phyloP scores from a whole-genome alignment of 2,329 filamentous ascomycete genomes.

The Hortaea werneckii region DNA sequence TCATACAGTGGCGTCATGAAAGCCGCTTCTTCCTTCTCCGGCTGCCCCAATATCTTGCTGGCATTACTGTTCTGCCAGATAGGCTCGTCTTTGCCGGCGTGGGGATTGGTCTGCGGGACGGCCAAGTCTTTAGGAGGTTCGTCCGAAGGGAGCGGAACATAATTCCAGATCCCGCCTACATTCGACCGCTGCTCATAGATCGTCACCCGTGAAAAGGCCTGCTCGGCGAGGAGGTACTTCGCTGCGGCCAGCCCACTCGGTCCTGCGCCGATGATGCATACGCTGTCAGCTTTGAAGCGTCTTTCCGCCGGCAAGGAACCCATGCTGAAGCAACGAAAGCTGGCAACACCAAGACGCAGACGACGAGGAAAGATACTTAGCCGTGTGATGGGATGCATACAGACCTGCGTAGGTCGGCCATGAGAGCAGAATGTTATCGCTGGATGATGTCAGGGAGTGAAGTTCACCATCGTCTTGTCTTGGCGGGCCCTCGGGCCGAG shows the following conservation, averaged over 20 bases:
- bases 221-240: constrained; percentile 69
- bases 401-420: too few relatives aligned
- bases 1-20: constrained; percentile 83
- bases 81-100: constrained; percentile 53
- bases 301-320: constrained; percentile 26
- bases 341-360: too few relatives aligned
- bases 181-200: constrained; percentile 72
- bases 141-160: constrained; percentile 42
- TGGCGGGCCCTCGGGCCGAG: too few relatives aligned
- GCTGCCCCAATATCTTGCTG: constrained; percentile 3
- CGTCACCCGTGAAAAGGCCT: constrained; percentile 57
- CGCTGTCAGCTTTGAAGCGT: constrained; percentile 40
- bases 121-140: constrained; percentile 32
- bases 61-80: constrained; percentile 33
- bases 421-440: too few relatives aligned
- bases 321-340: constrained; percentile 9
- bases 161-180: constrained; percentile 81
- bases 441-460: too few relatives aligned
- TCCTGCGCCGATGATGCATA: constrained; percentile 77
- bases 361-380: too few relatives aligned
- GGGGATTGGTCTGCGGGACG: constrained; percentile 58
- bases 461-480: too few relatives aligned
- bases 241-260: constrained; percentile 69
- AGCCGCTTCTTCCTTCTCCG: constrained; percentile 36
- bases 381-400: too few relatives aligned